A percentile compares a stretch with the other conserved stretches of the same genome.
These are phyloP conservation scores for Macrolepiota dolichaula DNA, from an alignment of 768 basidiomycete species.

Conservation along the genomic window DNA sequence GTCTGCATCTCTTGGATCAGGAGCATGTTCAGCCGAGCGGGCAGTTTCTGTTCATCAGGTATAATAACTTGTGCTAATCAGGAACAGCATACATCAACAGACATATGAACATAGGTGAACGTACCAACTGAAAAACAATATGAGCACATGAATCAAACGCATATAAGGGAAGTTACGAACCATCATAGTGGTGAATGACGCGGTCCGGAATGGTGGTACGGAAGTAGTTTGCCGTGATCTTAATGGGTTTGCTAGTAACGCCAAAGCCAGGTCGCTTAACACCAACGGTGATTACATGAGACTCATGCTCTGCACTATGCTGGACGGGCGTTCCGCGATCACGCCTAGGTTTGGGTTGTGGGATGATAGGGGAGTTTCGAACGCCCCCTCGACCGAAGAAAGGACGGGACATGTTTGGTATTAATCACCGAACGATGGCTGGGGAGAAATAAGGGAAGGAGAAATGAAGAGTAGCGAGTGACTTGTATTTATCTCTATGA, in stretches of 20 bases:
- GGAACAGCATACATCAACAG: not conserved
- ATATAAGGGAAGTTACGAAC: conserved; percentile 17
- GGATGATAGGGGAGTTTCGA: not conserved
- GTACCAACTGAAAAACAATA: conserved; percentile 23
- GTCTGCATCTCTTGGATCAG: conserved; percentile 61
- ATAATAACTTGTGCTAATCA: conserved; percentile 18
- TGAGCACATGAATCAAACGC: not conserved
- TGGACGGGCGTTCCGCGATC: not conserved
- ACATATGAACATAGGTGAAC: not conserved
- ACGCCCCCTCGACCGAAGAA: conserved; percentile 4
- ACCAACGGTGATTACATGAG: conserved; percentile 46
- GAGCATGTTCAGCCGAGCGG: conserved; percentile 52
- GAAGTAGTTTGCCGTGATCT: conserved; percentile 44
- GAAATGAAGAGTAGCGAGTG: not conserved
- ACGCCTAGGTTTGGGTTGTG: not conserved
- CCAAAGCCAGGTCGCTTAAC: conserved; percentile 63
- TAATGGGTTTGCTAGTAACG: conserved; percentile 25
- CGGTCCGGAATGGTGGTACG: conserved; percentile 42
- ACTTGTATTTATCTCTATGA: not conserved
- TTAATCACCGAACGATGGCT: no score
- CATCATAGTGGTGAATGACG: conserved; percentile 70
- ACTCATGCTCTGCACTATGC: conserved; percentile 14
- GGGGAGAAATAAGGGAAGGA: not conserved
- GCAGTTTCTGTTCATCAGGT: conserved; percentile 21
- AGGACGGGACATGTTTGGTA: not conserved